Percentiles rank a stretch among this genome's conserved stretches.
These are phyloP conservation scores for Hymenoscyphus linearis DNA, from an alignment of 2,329 filamentous ascomycete species.

Conservation along the genomic window DNA sequence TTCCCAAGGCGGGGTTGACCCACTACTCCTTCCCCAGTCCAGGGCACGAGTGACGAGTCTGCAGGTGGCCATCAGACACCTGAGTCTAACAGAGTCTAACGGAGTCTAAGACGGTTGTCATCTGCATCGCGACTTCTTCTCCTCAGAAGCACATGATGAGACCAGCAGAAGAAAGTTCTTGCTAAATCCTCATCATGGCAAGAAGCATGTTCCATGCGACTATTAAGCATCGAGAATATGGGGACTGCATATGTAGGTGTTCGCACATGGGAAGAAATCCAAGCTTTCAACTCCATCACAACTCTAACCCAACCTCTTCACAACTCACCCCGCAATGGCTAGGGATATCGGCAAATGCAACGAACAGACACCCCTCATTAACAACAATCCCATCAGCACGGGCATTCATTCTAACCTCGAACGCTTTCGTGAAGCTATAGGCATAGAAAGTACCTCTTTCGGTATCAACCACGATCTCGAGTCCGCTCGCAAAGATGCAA, in stretches of 20 bases:
- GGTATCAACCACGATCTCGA: constrained; percentile 17
- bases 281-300: not conserved
- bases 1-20: too few species aligned
- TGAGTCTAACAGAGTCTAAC: too few species aligned
- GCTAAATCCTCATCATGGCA: not conserved
- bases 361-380: constrained; percentile 2
- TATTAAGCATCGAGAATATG: not conserved
- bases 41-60: too few species aligned
- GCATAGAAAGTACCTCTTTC: constrained; percentile 16
- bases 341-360: not conserved
- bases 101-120: not conserved
- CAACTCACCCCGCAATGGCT: not conserved
- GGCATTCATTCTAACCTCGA: constrained; percentile 14
- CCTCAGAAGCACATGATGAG: not conserved
- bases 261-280: not conserved
- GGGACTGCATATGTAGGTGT: not conserved
- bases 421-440: constrained; percentile 24
- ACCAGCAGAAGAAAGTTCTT: constrained; percentile 2
- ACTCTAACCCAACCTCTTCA: not conserved
- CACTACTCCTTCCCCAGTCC: too few species aligned
- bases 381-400: not conserved
- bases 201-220: not conserved
- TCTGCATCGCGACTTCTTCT: not conserved
- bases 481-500: constrained; percentile 13
- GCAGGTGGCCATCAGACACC: too few species aligned